Conservation (phyloP, 2,329 filamentous ascomycete species). For the Stagonosporopsis rhizophila region DNA sequence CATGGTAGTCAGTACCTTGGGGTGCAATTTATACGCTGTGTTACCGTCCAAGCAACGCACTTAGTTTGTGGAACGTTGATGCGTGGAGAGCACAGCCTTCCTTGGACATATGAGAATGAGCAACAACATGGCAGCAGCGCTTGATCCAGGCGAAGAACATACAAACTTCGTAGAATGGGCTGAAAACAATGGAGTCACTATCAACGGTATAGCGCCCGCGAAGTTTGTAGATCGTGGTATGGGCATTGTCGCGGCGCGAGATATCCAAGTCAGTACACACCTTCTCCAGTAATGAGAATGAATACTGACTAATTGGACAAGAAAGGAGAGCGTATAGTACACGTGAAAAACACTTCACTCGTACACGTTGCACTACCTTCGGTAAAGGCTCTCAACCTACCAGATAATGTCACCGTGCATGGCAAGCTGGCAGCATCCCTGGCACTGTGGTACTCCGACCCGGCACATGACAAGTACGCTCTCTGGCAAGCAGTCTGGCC, state of each 20-base stretch:
- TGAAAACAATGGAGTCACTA: constrained; percentile 66
- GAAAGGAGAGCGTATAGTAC: constrained; percentile 68
- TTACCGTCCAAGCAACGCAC: background rate
- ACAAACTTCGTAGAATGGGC: constrained; percentile 74
- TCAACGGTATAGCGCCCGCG: constrained; percentile 72
- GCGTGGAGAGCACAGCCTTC: background rate
- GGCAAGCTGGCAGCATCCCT: constrained; percentile 75
- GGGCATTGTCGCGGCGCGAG: constrained; percentile 74
- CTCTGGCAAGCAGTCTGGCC: constrained; percentile 75
- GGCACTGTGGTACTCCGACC: constrained; percentile 54
- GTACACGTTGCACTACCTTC: constrained; percentile 66
- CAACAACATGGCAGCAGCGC: constrained; percentile 40
- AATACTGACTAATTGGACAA: constrained; percentile 43
- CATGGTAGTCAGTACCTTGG: background rate
- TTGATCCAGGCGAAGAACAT: constrained; percentile 50
- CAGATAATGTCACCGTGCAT: constrained; percentile 68
- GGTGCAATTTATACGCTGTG: background rate
- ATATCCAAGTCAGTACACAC: constrained; percentile 64
- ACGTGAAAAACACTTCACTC: constrained; percentile 68
- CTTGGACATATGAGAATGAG: background rate
- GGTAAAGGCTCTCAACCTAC: constrained; percentile 60
- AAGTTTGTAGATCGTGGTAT: constrained; percentile 75
- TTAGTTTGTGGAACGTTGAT: background rate
- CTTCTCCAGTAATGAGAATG: background rate
- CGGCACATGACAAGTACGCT: constrained; percentile 54